Base-by-base conservation (phyloP, 1,284 basidiomycete species). In the Leccinum variabile region DNA sequence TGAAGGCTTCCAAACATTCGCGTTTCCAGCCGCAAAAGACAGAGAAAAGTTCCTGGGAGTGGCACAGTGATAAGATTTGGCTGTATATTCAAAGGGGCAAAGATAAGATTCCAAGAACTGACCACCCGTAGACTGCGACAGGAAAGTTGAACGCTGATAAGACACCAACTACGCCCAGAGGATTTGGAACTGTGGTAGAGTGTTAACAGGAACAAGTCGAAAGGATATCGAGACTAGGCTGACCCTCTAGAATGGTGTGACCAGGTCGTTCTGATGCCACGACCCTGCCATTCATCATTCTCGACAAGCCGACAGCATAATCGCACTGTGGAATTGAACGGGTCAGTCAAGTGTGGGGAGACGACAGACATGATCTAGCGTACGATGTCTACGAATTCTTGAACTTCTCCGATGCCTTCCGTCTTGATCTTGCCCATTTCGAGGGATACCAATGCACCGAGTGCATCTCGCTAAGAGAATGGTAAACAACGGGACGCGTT, bases 341-440 rank as follows among this genome's bases (percentile, higher is more conserved):
- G 56, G 54, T 70, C 35, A 69, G 63, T 37, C 55, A 55, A 9
- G 50, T 22, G 6, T 35, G 35, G 22, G 37, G 7, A 57, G 18
- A 50, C 70, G 76, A 63, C 25, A 32, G 52, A 28, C 11, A 53
- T 39, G 72, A 76, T 67, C 6, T 4, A 49, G 3, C 74, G 41
- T 71, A 94, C 94, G 62, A 97, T 94, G 74, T 98, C 95, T 64
- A 98, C 85, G 69, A 96, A 95, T 78, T 97, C 94, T 73, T 95
- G 93, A 1, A 98, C 94, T 78, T 98, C 95, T 18, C 95, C 95
- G 54, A 90, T 82, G 37, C 95, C 95, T 75, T 98, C 95, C n/a
- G 90, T 90, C 69, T 83, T 84, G 68, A 97, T 95, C 79, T 98
- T 98, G 73, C 96, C 95, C 95, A 97, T 97, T 77, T 98, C 95